Evolutionary conservation across 345 rosid species (phyloP).

Genomic region (Diplotaxis tenuifolia): DNA sequence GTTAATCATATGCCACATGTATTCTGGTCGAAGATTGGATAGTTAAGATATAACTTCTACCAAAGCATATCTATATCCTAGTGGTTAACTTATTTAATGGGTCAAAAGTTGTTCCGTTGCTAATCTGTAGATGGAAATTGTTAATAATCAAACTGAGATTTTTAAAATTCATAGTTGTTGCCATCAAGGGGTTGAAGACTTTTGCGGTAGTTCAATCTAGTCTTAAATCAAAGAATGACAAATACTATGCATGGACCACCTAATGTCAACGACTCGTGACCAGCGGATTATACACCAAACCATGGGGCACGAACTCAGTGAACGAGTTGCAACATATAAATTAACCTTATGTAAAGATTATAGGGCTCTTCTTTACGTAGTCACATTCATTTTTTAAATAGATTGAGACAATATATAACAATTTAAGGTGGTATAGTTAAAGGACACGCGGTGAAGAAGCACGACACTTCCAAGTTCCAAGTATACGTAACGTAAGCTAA

Average conservation of each 20-base stretch:
- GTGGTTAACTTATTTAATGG: too few relatives aligned
- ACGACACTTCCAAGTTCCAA: constrained; percentile 17
- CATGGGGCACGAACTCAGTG: neutral
- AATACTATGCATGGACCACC: constrained; percentile 12
- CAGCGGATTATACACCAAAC: constrained; percentile 1
- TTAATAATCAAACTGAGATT: neutral
- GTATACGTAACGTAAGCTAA: constrained; percentile 25
- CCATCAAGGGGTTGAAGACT: neutral
- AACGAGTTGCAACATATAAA: neutral
- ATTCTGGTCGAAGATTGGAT: neutral
- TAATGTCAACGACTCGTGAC: constrained; percentile 6
- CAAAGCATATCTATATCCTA: neutral
- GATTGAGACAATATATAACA: too few relatives aligned
- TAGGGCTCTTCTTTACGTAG: neutral
- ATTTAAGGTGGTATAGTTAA: neutral
- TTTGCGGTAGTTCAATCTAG: neutral
- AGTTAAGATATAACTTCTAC: neutral
- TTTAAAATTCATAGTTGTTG: neutral
- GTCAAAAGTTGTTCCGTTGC: neutral
- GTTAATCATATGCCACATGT: neutral
- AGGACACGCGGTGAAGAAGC: constrained; percentile 25
- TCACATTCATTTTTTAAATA: neutral
- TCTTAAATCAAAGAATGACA: neutral
- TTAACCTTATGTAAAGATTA: neutral
- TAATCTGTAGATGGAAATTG: neutral